Percentiles rank a stretch among this genome's conserved stretches.
These are phyloP conservation scores for Nitzschia sp. DNA, from an alignment of 108 stramenopile genomes.

Conservation along the genomic window DNA sequence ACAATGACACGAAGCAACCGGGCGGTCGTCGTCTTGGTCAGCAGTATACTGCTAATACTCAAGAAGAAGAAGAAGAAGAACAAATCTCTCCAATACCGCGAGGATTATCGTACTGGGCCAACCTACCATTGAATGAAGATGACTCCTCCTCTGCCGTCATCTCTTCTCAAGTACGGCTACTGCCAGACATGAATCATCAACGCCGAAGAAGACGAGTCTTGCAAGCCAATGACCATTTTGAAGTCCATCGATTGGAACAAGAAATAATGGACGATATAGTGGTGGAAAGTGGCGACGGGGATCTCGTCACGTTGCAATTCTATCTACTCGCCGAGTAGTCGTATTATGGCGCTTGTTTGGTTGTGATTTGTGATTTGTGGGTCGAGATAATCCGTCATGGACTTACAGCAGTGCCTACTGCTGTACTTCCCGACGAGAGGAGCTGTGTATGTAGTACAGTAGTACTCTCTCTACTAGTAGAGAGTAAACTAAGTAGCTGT, in stretches of 20 bases:
- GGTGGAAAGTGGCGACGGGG: background rate
- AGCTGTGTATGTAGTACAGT: no score
- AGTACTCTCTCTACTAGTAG: no score
- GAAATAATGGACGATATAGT: background rate
- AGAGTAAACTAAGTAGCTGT: no score
- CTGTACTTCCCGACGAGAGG: no score
- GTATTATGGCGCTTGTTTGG: no score
- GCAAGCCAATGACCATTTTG: constrained; percentile 7
- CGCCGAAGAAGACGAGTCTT: background rate
- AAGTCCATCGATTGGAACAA: constrained; percentile 7
- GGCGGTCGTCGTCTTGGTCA: background rate
- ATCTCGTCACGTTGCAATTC: background rate
- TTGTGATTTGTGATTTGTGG: no score
- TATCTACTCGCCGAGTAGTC: background rate
- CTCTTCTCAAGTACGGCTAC: background rate
- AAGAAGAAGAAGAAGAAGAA: background rate
- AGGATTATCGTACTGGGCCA: background rate
- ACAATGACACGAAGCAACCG: background rate
- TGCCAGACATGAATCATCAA: background rate
- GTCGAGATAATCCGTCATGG: no score
- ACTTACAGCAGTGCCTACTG: no score
- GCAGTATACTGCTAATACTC: background rate
- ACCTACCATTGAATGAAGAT: background rate
- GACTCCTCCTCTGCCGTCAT: background rate
- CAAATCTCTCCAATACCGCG: background rate